These are phyloP conservation scores for Hypoxylon trugodes DNA, from an alignment of 495 filamentous ascomycete genomes.

Conservation along the genomic window DNA sequence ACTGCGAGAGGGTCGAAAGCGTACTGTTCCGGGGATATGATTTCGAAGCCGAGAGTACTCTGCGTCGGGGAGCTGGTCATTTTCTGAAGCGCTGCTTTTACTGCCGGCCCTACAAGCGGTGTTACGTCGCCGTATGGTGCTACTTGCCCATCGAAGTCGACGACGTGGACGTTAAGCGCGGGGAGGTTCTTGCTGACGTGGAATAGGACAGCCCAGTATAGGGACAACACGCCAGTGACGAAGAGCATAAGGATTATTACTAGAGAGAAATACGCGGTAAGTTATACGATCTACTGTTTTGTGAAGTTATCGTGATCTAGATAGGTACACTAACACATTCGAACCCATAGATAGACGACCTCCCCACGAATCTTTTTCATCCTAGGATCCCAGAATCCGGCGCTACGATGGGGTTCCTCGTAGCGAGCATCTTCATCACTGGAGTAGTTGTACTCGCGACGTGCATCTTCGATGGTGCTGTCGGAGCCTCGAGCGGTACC, in stretches of 20 bases:
- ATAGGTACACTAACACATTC: constrained; percentile 47
- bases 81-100: constrained; percentile 53
- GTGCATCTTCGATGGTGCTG: constrained; percentile 8
- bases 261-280: constrained; percentile 38
- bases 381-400: constrained; percentile 61
- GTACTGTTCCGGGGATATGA: constrained; percentile 62
- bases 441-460: constrained; percentile 4
- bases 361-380: constrained; percentile 57
- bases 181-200: constrained; percentile 57
- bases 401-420: constrained; percentile 48
- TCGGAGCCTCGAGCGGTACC: constrained; percentile 9
- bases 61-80: constrained; percentile 44
- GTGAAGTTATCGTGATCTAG: neutral
- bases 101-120: constrained; percentile 65
- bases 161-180: constrained; percentile 64
- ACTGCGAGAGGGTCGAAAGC: constrained; percentile 66
- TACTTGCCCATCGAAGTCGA: constrained; percentile 70
- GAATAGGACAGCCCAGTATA: constrained; percentile 70
- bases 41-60: constrained; percentile 58
- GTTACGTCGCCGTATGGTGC: constrained; percentile 58
- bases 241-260: constrained; percentile 63
- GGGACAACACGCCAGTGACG: constrained; percentile 62
- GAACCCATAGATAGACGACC: constrained; percentile 52
- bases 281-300: neutral
- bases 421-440: constrained; percentile 29